Conservation (phyloP, 257 asterid species). For the Primulina huaijiensis region DNA sequence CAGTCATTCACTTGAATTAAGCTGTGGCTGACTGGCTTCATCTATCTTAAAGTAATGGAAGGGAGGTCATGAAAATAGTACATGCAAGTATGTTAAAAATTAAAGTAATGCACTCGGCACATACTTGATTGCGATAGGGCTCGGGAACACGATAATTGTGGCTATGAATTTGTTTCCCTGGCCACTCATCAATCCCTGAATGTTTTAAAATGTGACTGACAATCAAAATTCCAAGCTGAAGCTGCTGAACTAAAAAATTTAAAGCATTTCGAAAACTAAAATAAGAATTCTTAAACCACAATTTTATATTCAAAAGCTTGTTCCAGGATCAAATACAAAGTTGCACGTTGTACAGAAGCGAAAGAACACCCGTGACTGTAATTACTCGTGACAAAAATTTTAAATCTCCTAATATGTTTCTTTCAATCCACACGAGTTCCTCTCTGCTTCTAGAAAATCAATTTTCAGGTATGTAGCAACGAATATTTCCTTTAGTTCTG, state of each 20-base stretch:
- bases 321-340: background rate
- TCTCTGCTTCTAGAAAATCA: too few relatives aligned
- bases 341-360: too few relatives aligned
- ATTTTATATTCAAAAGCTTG: too few relatives aligned
- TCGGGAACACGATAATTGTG: slow-evolving; percentile 95
- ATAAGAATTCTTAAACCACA: too few relatives aligned
- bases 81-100: slow-evolving; percentile 11
- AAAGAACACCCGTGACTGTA: too few relatives aligned
- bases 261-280: background rate
- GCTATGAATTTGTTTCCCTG: slow-evolving; percentile 91
- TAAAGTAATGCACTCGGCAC: slow-evolving; percentile 39
- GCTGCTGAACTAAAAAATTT: background rate
- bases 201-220: background rate
- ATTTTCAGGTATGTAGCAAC: too few relatives aligned
- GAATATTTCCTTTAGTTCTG: too few relatives aligned
- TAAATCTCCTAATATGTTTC: too few relatives aligned
- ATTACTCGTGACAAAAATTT: too few relatives aligned
- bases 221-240: background rate
- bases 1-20: too few relatives aligned
- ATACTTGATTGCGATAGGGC: slow-evolving; percentile 72
- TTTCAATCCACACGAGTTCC: too few relatives aligned
- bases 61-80: too few relatives aligned
- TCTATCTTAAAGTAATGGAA: background rate
- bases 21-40: background rate
- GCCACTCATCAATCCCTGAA: slow-evolving; percentile 85